Evolutionary conservation across 2,329 filamentous ascomycete genomes (phyloP).

Genomic region (Pseudofabraea citricarpa): DNA sequence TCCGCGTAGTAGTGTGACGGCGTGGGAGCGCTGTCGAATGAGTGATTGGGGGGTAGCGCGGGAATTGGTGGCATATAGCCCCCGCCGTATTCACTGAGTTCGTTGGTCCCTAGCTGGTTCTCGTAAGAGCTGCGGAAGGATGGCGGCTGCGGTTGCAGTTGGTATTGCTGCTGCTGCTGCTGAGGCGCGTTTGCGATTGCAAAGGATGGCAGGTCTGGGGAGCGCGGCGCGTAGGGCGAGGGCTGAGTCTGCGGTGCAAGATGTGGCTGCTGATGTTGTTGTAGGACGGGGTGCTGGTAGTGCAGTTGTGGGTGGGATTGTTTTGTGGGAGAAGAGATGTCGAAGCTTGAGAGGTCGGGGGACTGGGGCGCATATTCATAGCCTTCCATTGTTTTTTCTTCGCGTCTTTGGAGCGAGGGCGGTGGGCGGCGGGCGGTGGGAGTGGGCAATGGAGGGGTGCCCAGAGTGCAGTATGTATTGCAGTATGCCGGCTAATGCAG

Average conservation of each 20-base stretch:
- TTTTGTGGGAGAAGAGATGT: constrained; percentile 18
- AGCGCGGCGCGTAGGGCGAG: constrained; percentile 21
- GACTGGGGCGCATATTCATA: constrained; percentile 29
- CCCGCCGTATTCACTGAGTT: constrained; percentile 11
- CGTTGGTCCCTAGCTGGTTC: constrained; percentile 4
- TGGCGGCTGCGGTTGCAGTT: constrained; percentile 5
- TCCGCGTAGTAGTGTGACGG: constrained; percentile 1
- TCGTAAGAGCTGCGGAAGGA: constrained; percentile 7
- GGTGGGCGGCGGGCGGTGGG: constrained; percentile 10
- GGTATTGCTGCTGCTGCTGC: constrained; percentile 6
- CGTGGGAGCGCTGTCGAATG: constrained; percentile 9
- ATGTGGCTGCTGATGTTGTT: constrained; percentile 7
- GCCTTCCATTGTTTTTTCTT: constrained; percentile 18
- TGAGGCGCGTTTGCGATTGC: constrained; percentile 4
- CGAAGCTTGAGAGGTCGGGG: constrained; percentile 28
- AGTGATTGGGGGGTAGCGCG: constrained; percentile 18
- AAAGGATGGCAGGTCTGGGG: constrained; percentile 20
- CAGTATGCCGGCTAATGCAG: background rate
- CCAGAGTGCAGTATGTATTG: background rate
- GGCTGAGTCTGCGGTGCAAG: constrained; percentile 4
- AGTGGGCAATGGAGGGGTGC: background rate
- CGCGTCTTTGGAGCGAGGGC: constrained; percentile 5
- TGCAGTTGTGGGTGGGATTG: constrained; percentile 14
- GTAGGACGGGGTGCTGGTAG: constrained; percentile 4
- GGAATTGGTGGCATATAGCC: constrained; percentile 26